Evolutionary conservation across 1,139 yeast genomes (phyloP), one percentile per base, ranked within the genome.

Genomic region (Yamadazyma conglobata): DNA sequence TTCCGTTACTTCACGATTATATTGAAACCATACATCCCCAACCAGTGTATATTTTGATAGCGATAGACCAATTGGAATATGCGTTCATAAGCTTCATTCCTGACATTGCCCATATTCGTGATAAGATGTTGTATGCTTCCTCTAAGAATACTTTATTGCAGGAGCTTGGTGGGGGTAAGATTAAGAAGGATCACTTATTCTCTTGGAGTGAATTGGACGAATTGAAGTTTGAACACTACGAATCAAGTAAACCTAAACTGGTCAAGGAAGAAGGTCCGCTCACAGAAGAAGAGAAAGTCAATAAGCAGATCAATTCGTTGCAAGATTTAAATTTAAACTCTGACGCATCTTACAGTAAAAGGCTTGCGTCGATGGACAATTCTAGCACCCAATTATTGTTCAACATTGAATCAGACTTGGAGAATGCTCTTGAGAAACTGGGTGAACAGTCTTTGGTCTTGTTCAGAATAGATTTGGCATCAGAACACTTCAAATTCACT

Each of bases 71-170:
- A 4, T 41, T 48, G 3, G 48, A 47, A 11, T 68, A 63, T 39
- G 67, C 77, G 4, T 88, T 91, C 48, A 71, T 88, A 27, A 77
- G 93, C 24, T 89, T 72, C 60, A 91, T 91, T 28, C 97, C 98
- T 0, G 96, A 91, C 53, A 56, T 59, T 28, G 88, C 96, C 9
- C 79, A 81, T 6, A 89, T 91, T 20, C 73, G 89, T 37, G 73
- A 76, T 37, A 91, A 91, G 54, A 91, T 91, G 97, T 68, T 91
- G 33, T 93, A 89, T 56, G 97, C 98, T 3, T 83, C 96, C 3
- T 80, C 94, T 12, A 86, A 86, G 42, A 81, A 77, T 50, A 78
- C 93, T 1, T 58, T 91, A 28, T 59, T 84, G 31, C 74, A 83
- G 40, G 79, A 81, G 39, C 64, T 91, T 31, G 94, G 94, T 2